A percentile compares a stretch with the other conserved stretches of the same genome.
Evolutionary conservation across 2,329 filamentous ascomycete genomes (phyloP).

Genomic region (Botrytis tulipae): DNA sequence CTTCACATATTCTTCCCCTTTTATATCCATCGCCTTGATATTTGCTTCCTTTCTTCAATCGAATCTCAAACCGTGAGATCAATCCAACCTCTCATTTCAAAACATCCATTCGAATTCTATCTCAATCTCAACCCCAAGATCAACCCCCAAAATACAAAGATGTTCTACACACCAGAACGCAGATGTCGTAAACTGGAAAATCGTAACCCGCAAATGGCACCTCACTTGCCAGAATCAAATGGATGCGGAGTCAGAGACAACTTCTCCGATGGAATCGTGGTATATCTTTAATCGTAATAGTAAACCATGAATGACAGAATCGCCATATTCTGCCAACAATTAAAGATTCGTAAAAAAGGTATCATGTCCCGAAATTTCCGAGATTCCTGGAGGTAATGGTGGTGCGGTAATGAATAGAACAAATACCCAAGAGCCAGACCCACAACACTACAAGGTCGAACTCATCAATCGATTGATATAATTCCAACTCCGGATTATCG

Average conservation of each 20-base stretch:
- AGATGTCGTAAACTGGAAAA: not conserved
- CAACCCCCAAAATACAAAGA: not conserved
- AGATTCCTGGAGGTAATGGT: no score
- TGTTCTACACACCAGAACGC: not conserved
- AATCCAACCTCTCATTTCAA: not conserved
- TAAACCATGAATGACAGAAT: not conserved
- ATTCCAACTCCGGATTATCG: not conserved
- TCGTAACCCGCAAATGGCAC: not conserved
- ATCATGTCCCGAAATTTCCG: accelerated
- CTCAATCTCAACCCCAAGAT: not conserved
- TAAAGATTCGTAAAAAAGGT: not conserved
- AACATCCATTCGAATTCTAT: not conserved
- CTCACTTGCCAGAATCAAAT: not conserved
- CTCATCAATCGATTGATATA: not conserved
- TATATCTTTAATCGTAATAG: not conserved
- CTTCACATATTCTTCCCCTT: not conserved
- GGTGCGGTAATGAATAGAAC: not conserved
- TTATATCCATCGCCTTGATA: not conserved
- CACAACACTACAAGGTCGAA: not conserved
- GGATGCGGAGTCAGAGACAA: no score
- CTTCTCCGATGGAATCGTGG: not conserved
- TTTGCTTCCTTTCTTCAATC: not conserved
- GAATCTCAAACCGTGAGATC: no score
- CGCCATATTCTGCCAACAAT: not conserved
- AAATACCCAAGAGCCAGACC: not conserved